Conservation (phyloP, 805 yeast genomes). For the Pichia cephalocereana region DNA sequence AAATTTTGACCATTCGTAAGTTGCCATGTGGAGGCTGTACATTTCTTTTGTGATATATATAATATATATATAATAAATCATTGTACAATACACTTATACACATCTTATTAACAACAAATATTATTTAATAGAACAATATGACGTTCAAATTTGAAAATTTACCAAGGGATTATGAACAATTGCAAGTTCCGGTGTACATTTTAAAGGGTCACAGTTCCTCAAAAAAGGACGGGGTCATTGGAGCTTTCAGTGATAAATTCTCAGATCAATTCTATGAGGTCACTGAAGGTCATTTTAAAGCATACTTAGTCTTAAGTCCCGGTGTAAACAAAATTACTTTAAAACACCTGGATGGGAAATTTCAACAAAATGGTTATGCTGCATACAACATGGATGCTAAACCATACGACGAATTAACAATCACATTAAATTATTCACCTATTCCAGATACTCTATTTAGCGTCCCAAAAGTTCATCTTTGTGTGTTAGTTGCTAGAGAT, state of each 20-base stretch:
- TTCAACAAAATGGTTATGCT: conserved; percentile 26
- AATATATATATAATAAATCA: too few species aligned
- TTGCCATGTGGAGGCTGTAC: too few species aligned
- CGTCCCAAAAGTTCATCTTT: conserved; percentile 74
- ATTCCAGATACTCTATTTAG: conserved; percentile 25
- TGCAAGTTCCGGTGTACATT: conserved; percentile 40
- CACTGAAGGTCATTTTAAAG: conserved; percentile 63
- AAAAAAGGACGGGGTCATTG: conserved; percentile 27
- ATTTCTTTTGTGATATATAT: too few species aligned
- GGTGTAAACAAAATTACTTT: conserved; percentile 56
- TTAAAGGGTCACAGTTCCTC: conserved; percentile 38
- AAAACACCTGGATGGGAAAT: conserved; percentile 33
- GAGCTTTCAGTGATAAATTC: conserved; percentile 35
- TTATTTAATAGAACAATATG: conserved; percentile 9
- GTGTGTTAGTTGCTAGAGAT: conserved; percentile 68
- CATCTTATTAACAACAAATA: too few species aligned
- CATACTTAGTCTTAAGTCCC: conserved; percentile 48
- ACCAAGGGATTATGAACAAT: conserved; percentile 23
- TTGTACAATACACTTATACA: too few species aligned
- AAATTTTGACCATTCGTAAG: too few species aligned
- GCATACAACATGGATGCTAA: conserved; percentile 10
- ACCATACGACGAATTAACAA: conserved; percentile 11
- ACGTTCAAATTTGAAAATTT: conserved; percentile 24
- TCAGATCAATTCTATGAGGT: conserved; percentile 71
- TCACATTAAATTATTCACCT: conserved; percentile 41